phyloP scores from a whole-genome alignment of 192 early-diverging fungal species.

The Umbelopsis sp. region DNA sequence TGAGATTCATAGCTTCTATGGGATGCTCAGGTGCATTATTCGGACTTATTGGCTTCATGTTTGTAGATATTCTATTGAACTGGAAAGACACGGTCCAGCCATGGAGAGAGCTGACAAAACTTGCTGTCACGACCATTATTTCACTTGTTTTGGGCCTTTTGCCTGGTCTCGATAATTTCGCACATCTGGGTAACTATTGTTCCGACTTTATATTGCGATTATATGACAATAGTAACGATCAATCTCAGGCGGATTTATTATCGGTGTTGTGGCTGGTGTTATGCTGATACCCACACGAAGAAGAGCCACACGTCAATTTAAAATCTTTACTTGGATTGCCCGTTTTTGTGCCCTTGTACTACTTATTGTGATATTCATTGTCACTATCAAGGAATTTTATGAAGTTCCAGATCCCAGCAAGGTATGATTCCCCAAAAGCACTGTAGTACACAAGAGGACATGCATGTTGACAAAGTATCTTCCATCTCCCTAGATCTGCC shows the following conservation, averaged over 20 bases:
- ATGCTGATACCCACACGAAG: constrained; percentile 1
- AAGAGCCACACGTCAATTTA: constrained; percentile 29
- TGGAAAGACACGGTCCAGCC: constrained; percentile 72
- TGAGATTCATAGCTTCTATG: constrained; percentile 53
- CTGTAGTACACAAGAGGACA: neutral
- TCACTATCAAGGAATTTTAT: constrained; percentile 55
- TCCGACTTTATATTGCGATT: too few relatives aligned
- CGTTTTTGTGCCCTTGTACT: constrained; percentile 42
- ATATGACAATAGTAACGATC: too few relatives aligned
- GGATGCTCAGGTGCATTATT: constrained; percentile 61
- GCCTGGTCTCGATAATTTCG: constrained; percentile 84
- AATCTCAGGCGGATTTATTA: constrained; percentile 18
- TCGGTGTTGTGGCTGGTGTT: constrained; percentile 21
- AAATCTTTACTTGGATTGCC: constrained; percentile 37
- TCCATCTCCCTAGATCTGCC: constrained; percentile 44
- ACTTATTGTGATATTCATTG: constrained; percentile 45
- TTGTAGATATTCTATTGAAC: constrained; percentile 79
- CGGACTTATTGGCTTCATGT: constrained; percentile 76
- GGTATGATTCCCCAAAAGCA: neutral
- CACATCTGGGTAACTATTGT: constrained; percentile 68
- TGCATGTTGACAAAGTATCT: neutral
- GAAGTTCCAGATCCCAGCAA: constrained; percentile 27
- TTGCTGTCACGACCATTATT: constrained; percentile 62
- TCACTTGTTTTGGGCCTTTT: constrained; percentile 75
- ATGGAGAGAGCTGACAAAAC: constrained; percentile 66